Conservation (phyloP, 495 filamentous ascomycete species). For the Penicillium psychrofluorescens region DNA sequence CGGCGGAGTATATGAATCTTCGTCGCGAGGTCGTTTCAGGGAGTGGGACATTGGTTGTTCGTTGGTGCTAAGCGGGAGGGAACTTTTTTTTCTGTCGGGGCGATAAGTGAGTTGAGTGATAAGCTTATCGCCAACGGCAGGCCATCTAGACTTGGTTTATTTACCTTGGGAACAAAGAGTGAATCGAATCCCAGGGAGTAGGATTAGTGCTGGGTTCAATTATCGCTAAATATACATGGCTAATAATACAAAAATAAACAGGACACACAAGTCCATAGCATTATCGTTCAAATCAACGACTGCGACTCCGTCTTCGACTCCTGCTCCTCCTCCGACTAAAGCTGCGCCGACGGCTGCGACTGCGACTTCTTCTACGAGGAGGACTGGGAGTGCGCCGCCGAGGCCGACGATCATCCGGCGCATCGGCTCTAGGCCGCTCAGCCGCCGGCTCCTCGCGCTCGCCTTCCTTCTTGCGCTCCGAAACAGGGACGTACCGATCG, state of each 20-base stretch:
- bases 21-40: too few species aligned
- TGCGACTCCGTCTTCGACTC: conserved; percentile 1
- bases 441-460: conserved; percentile 14
- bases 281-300: not conserved
- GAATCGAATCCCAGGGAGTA: not conserved
- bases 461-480: conserved; percentile 23
- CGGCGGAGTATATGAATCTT: too few species aligned
- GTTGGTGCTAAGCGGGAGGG: too few species aligned
- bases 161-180: too few species aligned
- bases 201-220: not conserved
- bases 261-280: too few species aligned
- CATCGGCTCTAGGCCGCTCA: conserved; percentile 23
- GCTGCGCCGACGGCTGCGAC: conserved; percentile 6
- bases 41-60: too few species aligned
- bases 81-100: too few species aligned
- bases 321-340: not conserved
- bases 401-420: conserved; percentile 9
- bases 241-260: conserved; percentile 4
- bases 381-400: conserved; percentile 10
- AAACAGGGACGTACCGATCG: conserved; percentile 49
- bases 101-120: too few species aligned
- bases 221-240: conserved; percentile 5
- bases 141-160: too few species aligned
- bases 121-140: too few species aligned
- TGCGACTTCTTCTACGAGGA: conserved; percentile 2